Evolutionary conservation across 2,329 filamentous ascomycete genomes (phyloP).

Genomic region (Mycosphaerella sp.): DNA sequence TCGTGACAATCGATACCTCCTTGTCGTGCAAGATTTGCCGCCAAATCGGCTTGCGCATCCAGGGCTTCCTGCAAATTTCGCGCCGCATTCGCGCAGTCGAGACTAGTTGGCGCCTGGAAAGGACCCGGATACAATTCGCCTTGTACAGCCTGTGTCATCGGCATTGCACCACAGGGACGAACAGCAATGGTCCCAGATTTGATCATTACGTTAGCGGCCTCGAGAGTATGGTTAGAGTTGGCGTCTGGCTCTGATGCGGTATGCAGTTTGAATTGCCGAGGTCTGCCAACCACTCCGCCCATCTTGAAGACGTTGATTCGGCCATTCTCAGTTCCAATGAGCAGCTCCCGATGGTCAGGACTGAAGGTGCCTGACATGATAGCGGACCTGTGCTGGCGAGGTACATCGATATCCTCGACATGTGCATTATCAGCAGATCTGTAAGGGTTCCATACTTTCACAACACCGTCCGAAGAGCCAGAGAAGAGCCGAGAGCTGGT

Average conservation of each 20-base stretch:
- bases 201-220: slow-evolving; percentile 31
- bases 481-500: slow-evolving; percentile 50
- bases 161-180: slow-evolving; percentile 39
- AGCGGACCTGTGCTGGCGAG: slow-evolving; percentile 41
- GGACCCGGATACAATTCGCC: slow-evolving; percentile 41
- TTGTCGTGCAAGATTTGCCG: not conserved
- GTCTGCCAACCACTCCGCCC: slow-evolving; percentile 22
- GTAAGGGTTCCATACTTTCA: slow-evolving; percentile 56
- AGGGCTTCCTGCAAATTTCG: slow-evolving; percentile 25
- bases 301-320: slow-evolving; percentile 49
- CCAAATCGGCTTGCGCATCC: slow-evolving; percentile 9
- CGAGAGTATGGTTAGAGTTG: slow-evolving; percentile 6
- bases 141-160: slow-evolving; percentile 43
- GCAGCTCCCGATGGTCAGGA: slow-evolving; percentile 48
- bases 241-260: slow-evolving; percentile 11
- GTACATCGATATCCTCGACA: slow-evolving; percentile 45
- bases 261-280: slow-evolving; percentile 23
- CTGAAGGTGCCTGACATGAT: slow-evolving; percentile 55
- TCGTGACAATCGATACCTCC: not conserved
- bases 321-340: slow-evolving; percentile 54
- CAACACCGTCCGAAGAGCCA: slow-evolving; percentile 54
- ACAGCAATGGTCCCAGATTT: slow-evolving; percentile 33
- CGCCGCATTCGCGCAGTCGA: slow-evolving; percentile 26
- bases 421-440: slow-evolving; percentile 47
- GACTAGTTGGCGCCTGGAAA: slow-evolving; percentile 23